Evolutionary conservation across 2,329 filamentous ascomycete species (phyloP), one percentile per base, ranked within the genome.

Genomic region (Aspergillus fischeri): DNA sequence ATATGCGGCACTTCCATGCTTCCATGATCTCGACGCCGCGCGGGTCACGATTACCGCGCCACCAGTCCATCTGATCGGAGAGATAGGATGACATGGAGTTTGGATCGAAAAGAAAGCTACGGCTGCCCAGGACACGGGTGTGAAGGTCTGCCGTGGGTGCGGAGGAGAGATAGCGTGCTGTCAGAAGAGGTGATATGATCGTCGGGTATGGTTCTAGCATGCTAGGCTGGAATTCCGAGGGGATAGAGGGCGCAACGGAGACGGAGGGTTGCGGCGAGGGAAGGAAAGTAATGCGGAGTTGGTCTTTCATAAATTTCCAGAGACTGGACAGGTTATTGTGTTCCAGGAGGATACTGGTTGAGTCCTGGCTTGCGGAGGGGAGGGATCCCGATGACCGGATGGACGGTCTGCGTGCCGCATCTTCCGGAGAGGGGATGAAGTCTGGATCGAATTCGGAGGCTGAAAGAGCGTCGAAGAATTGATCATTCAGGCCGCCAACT

Each of bases 1-100:
- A 97, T 25, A 81, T 85, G 21, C 85, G 78, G 70, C 93, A 97
- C 72, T 97, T 97, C 77, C 88, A 96, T 0, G 91, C 90, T 65
- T 97, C 92, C 67, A 92, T 87, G 6, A 95, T 82, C 6, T 84
- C 81, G 2, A 97, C 92, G 0, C 93, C 93, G 7, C 81, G 80
- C 0, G 92, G 85, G 51, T 82, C 76, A 17, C 92, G 79, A 65
- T 88, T 80, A 1, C 92, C 93, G 32, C 83, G 85, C 93, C 93
- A 97, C 91, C 91, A 97, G n/a, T 80, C 72, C 83, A 97, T 85
- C 61, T 89, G 87, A 2, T 84, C 80, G 0, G 75, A 69, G 3
- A 96, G 71, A 68, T 95, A 95, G 1, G 73, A 74, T 10, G 87
- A 81, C 47, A 97, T 76, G 2, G 79, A 79, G 1, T 78, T 71